A percentile compares a stretch with the other conserved stretches of the same genome.
These are phyloP conservation scores for Yarrowia galli DNA, from an alignment of 1,139 yeast species.

Conservation along the genomic window DNA sequence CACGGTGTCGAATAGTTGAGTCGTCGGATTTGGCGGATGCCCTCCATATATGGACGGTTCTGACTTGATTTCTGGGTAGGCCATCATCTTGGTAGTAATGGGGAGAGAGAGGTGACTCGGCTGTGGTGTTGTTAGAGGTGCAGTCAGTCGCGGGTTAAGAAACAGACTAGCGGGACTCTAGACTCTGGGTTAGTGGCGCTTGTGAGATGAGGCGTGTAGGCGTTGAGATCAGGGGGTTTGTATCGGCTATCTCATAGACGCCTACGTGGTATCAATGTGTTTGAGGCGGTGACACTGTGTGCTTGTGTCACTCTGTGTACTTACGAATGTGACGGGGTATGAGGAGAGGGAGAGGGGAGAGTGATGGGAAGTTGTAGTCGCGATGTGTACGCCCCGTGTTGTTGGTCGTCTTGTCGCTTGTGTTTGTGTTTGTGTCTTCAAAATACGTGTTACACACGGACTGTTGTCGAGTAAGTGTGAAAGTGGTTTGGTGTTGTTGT, in stretches of 20 bases:
- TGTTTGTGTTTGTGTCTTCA: not conserved
- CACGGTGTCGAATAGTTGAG: constrained; percentile 14
- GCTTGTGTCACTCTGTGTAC: not conserved
- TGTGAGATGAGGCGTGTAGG: not conserved
- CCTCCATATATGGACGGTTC: constrained; percentile 20
- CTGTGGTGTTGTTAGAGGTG: too few species aligned
- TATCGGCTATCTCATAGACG: not conserved
- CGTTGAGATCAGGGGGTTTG: not conserved
- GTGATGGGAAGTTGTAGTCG: too few species aligned
- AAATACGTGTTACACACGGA: not conserved
- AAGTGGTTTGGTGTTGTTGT: not conserved
- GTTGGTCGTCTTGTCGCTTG: too few species aligned
- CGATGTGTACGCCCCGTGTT: too few species aligned
- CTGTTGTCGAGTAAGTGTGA: not conserved
- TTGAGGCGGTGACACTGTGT: not conserved
- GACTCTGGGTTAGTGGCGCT: constrained; percentile 12
- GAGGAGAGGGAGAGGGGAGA: not conserved
- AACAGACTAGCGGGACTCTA: constrained; percentile 3
- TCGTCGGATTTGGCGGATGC: not conserved
- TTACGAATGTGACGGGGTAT: not conserved
- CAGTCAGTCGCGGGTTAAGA: not conserved
- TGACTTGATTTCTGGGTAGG: constrained; percentile 27
- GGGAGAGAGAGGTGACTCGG: not conserved
- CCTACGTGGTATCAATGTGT: not conserved
- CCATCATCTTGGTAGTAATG: constrained; percentile 12